Evolutionary conservation across 2,329 filamentous ascomycete genomes (phyloP), one percentile per base, ranked within the genome.

Genomic region (Verticillium nubilum): DNA sequence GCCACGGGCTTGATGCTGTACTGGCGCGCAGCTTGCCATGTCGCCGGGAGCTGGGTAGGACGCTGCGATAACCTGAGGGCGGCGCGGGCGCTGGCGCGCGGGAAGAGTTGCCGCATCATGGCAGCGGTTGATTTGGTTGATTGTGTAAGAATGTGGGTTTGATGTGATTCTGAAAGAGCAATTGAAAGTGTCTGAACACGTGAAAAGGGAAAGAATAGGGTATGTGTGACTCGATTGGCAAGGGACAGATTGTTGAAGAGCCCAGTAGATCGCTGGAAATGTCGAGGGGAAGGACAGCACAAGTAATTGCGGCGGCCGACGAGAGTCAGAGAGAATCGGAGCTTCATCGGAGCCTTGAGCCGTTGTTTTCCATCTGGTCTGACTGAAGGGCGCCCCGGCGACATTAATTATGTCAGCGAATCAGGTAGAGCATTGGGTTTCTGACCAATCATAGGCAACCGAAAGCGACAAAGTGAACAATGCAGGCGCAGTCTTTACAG

Each of bases 1-100:
- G 78, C 76, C 61, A 76, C 73, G 61, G 80, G 79, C 69, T 79
- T 75, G 70, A 82, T 78, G 75, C 83, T 86, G 71, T 82, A 86
- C 59, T 69, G 64, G 66, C 80, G 76, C 42, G 72, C 71, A 52
- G 74, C 69, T 37, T 70, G 71, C 65, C 69, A 69, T 60, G 72
- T 65, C 35, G 70, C 66, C 26, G 71, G 63, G 61, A 73, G 59
- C 59, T 70, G 70, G 5, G 73, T 69, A 31, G 72, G 64, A 60
- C 65, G 61, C 37, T 37, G 56, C 13, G 61, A 52, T 58, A 56
- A 58, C 33, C 62, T 63, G 66, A 67, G 52, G 67, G 58, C 35
- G 29, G 58, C 19, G 68, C 66, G 25, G 70, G 64, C 70, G 68
- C 72, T 70, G 65, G 75, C 73, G 63, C 75, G 75, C 26, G 75